Evolutionary conservation across 495 filamentous ascomycete species (phyloP), one percentile per base, ranked within the genome.

Genomic region (Hamigera avellanea): DNA sequence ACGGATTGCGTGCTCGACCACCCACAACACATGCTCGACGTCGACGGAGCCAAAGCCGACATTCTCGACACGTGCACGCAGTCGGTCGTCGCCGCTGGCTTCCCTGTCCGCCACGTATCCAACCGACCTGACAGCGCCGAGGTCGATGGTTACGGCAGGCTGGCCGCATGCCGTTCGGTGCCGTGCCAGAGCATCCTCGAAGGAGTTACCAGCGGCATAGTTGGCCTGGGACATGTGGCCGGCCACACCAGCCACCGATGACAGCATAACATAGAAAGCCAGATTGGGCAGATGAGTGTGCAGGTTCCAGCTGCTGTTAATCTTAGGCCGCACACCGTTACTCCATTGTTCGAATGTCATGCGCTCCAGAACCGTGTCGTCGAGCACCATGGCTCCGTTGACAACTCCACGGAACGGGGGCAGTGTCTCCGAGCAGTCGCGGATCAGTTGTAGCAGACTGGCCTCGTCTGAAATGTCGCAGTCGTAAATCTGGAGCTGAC

Each of bases 331-430:
- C 18, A 72, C 59, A 29, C 64, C 69, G 3, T 56, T 50, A 10
- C 46, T 51, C 38, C 67, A 76, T n/a, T 70, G 53, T 1, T 69
- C 52, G 40, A 56, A 61, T 6, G 57, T 60, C 65, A 78, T 73
- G 32, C 75, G 70, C 36, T 72, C 68, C 35, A 72, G 72, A 2
- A 69, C 46, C 3, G 67, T 53, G 40, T 80, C 77, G 53, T 73
- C 42, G 5, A 61, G 45, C 19, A 56, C 49, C 57, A 61, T 66
- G 12, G 58, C 52, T 21, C 46, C 59, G 32, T 59, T 66, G 7
- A 81, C 71, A 19, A 71, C 61, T 14, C 78, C 77, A 7, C 52
- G 61, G 34, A 81, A 57, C 8, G 66, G 63, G 3, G 71, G 69
- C 52, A 69, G n/a, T n/a, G n/a, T 49, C 8, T 23, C 38, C 6